Percentiles rank a stretch among this genome's conserved stretches.
Evolutionary conservation across 495 filamentous ascomycete species (phyloP).

Genomic region (Aspergillus coremiiformis): DNA sequence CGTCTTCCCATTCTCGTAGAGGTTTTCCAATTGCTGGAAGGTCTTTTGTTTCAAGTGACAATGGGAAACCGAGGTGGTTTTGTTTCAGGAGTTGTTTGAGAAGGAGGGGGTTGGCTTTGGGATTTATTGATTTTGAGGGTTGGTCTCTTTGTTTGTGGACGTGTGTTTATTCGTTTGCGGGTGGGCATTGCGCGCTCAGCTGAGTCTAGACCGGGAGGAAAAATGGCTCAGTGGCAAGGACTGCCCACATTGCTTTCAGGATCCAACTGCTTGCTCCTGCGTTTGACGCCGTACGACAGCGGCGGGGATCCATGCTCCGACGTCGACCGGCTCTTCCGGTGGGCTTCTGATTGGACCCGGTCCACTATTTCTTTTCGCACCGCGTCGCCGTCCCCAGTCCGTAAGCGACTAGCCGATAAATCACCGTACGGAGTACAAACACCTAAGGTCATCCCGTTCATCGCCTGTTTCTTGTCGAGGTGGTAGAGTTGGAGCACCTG

Average conservation of each 20-base stretch:
- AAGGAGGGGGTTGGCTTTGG: not conserved
- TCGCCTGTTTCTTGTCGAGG: conserved; percentile 45
- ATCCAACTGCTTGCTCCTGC: too few species aligned
- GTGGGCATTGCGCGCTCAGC: not conserved
- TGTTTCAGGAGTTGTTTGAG: not conserved
- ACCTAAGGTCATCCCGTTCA: conserved; percentile 54
- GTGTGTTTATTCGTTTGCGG: not conserved
- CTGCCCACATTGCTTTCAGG: too few species aligned
- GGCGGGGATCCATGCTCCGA: not conserved
- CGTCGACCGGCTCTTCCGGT: not conserved
- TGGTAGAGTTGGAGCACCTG: conserved; percentile 58
- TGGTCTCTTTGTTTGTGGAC: too few species aligned
- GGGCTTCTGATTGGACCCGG: not conserved
- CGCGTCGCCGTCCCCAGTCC: conserved; percentile 44
- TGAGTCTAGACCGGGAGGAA: not conserved
- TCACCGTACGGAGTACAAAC: conserved; percentile 50
- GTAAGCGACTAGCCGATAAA: conserved; percentile 61
- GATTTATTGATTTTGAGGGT: too few species aligned
- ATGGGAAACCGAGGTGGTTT: too few species aligned
- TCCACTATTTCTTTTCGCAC: not conserved
- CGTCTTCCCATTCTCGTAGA: too few species aligned
- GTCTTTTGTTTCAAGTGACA: too few species aligned
- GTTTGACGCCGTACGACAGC: too few species aligned
- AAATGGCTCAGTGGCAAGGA: not conserved
- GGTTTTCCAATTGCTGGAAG: too few species aligned